Percentiles rank a stretch among this genome's conserved stretches.
phyloP scores from a whole-genome alignment of 768 basidiomycete genomes.

The Tricholoma hemisulphureum region DNA sequence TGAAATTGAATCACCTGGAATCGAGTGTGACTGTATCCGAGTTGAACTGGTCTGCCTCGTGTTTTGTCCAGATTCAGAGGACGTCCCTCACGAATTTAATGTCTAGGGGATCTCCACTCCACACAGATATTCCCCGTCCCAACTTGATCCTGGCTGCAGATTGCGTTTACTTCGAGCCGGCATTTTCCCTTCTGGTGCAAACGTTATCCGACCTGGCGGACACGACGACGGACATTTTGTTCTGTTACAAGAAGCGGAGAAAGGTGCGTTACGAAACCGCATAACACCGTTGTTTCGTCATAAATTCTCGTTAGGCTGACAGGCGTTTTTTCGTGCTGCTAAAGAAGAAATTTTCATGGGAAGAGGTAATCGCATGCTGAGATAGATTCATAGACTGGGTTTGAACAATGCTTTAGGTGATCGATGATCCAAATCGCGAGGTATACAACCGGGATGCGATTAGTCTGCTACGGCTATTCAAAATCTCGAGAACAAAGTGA shows the following conservation, averaged over 20 bases:
- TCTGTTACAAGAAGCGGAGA: slow-evolving; percentile 81
- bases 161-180: slow-evolving; percentile 94
- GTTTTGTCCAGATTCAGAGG: slow-evolving; percentile 3
- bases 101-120: slow-evolving; percentile 64
- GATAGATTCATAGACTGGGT: background rate
- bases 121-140: slow-evolving; percentile 44
- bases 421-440: slow-evolving; percentile 58
- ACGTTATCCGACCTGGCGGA: slow-evolving; percentile 69
- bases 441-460: slow-evolving; percentile 67
- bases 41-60: slow-evolving; percentile 69
- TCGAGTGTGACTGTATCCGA: slow-evolving; percentile 58
- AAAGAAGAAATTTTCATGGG: slow-evolving; percentile 76
- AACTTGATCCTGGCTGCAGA: slow-evolving; percentile 87
- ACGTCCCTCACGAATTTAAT: slow-evolving; percentile 8
- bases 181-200: slow-evolving; percentile 82
- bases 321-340: slow-evolving; percentile 81
- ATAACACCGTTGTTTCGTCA: background rate
- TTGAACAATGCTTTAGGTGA: slow-evolving; percentile 41
- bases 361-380: slow-evolving; percentile 42
- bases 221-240: slow-evolving; percentile 64
- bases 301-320: slow-evolving; percentile 65
- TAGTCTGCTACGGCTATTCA: slow-evolving; percentile 53
- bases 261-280: background rate
- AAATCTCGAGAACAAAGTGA: slow-evolving; percentile 12
- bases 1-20: slow-evolving; percentile 60